Evolutionary conservation across 2,329 filamentous ascomycete species (phyloP).

Genomic region (Lachnellula cervina): DNA sequence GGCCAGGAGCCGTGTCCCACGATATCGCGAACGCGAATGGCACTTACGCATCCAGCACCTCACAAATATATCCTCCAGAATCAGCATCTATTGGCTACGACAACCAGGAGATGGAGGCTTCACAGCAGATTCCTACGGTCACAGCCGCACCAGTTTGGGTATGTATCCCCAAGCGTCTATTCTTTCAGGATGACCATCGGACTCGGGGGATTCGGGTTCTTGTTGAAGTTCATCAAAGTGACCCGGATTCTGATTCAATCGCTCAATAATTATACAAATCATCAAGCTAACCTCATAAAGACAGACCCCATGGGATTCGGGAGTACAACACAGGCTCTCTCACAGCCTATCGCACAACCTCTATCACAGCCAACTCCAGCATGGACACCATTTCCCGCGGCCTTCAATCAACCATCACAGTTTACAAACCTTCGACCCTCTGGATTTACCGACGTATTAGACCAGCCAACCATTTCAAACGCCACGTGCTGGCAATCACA

Average conservation of each 20-base stretch:
- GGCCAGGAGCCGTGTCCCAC: neutral
- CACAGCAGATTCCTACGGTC: slow-evolving; percentile 18
- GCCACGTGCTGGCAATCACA: slow-evolving; percentile 28
- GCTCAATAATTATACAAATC: neutral
- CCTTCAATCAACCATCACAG: slow-evolving; percentile 25
- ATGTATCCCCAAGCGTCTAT: neutral
- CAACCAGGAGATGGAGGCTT: slow-evolving; percentile 10
- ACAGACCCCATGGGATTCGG: slow-evolving; percentile 22
- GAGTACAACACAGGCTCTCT: slow-evolving; percentile 11
- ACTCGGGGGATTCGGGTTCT: neutral
- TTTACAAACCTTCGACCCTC: slow-evolving; percentile 22
- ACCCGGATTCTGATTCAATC: too few species aligned
- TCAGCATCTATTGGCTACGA: slow-evolving; percentile 13
- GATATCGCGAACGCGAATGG: slow-evolving; percentile 10
- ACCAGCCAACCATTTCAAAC: slow-evolving; percentile 10
- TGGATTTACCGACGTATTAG: slow-evolving; percentile 23
- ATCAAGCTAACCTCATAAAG: neutral
- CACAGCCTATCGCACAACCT: slow-evolving; percentile 17
- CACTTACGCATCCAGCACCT: slow-evolving; percentile 11
- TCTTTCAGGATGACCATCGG: neutral
- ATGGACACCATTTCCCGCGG: slow-evolving; percentile 27
- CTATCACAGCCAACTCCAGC: slow-evolving; percentile 18
- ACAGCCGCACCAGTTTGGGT: slow-evolving; percentile 22
- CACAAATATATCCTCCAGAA: slow-evolving; percentile 11
- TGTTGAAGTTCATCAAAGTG: neutral